A percentile compares a stretch with the other conserved stretches of the same genome.
phyloP scores from a whole-genome alignment of 2,329 filamentous ascomycete species.

The Trichoderma afroharzianum region DNA sequence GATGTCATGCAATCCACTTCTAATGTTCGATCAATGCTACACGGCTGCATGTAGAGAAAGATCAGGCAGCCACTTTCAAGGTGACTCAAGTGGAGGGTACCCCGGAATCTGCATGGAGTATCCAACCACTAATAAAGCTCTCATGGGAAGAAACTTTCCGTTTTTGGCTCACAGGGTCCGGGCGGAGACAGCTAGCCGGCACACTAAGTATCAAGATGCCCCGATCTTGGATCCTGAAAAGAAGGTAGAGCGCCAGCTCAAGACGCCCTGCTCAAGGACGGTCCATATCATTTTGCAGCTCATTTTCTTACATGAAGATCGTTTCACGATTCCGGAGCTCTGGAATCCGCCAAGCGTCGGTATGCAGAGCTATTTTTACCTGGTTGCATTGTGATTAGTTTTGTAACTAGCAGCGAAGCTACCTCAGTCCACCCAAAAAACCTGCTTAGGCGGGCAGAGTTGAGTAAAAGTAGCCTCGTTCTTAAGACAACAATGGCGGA shows the following conservation, averaged over 20 bases:
- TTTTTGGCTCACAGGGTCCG: neutral
- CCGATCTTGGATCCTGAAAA: neutral
- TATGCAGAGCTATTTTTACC: neutral
- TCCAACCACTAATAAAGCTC: neutral
- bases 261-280: neutral
- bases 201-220: neutral
- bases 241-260: neutral
- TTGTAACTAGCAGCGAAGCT: neutral
- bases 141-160: neutral
- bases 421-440: neutral
- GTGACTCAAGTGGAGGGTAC: neutral
- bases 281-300: neutral
- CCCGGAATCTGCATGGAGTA: neutral
- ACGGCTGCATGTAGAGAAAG: neutral
- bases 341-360: neutral
- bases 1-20: neutral
- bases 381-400: neutral
- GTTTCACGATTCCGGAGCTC: too few relatives aligned
- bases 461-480: neutral
- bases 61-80: neutral
- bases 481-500: neutral
- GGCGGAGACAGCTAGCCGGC: neutral
- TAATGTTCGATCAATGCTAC: neutral
- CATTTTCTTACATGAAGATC: neutral
- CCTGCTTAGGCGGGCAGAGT: neutral